A percentile compares a stretch with the other conserved stretches of the same genome.
These are phyloP conservation scores for Hordeum marinum DNA, from an alignment of 176 grass and related monocot species.

Conservation along the genomic window DNA sequence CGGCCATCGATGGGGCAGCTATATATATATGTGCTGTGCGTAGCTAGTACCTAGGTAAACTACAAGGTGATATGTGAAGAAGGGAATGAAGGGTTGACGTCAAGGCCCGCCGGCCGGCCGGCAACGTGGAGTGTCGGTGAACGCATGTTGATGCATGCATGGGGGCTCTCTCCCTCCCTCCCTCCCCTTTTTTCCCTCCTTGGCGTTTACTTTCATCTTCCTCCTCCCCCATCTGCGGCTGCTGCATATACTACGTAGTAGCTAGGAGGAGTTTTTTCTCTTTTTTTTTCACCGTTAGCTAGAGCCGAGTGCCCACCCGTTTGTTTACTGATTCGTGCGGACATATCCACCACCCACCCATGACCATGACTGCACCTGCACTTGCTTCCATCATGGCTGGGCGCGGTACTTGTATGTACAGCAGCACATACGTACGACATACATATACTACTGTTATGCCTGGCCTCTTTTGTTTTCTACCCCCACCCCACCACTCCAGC, in stretches of 20 bases:
- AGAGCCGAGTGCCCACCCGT: not conserved
- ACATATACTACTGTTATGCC: not conserved
- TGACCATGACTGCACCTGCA: too few species aligned
- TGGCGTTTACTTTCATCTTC: not conserved
- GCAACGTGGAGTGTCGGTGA: constrained; percentile 10
- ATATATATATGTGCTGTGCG: not conserved
- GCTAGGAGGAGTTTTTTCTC: not conserved
- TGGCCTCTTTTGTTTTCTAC: not conserved
- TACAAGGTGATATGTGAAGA: not conserved
- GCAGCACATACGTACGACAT: not conserved
- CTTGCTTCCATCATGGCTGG: not conserved
- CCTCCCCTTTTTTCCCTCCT: not conserved
- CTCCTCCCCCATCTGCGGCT: not conserved
- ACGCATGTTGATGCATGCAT: not conserved
- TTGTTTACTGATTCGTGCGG: not conserved
- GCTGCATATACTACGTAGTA: too few species aligned
- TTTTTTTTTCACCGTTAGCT: not conserved
- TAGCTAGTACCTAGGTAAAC: not conserved
- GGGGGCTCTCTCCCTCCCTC: not conserved
- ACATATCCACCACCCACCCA: not conserved
- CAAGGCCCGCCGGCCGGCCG: not conserved
- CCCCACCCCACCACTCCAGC: not conserved
- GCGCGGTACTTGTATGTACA: not conserved
- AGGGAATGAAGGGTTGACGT: constrained; percentile 16
- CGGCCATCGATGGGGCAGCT: not conserved